Conservation (phyloP, 2,329 filamentous ascomycete species). For the Ascochyta lentis region DNA sequence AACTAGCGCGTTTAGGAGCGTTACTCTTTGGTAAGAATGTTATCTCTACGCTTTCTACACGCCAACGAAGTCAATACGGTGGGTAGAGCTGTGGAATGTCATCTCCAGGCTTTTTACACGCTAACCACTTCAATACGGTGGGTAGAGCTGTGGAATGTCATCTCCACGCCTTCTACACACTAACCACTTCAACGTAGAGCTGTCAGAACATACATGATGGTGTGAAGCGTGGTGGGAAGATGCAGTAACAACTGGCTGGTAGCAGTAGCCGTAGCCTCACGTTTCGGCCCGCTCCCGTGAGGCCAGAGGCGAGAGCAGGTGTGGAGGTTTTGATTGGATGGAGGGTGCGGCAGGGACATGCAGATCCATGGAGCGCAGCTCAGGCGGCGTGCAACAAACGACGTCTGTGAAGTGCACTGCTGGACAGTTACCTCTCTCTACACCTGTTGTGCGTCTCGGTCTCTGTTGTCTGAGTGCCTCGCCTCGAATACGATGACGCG, state of each 20-base stretch:
- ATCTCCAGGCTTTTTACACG: neutral
- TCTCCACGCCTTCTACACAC: too few species aligned
- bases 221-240: too few species aligned
- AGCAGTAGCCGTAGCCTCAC: slow-evolving; percentile 15
- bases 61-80: too few species aligned
- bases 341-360: slow-evolving; percentile 9
- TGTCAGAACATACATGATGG: too few species aligned
- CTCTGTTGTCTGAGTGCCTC: neutral
- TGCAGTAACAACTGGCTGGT: slow-evolving; percentile 4
- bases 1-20: too few species aligned
- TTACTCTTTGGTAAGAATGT: too few species aligned
- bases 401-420: neutral
- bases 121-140: neutral
- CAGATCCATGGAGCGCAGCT: slow-evolving; percentile 1
- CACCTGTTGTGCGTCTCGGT: too few species aligned
- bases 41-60: too few species aligned
- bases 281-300: slow-evolving; percentile 13
- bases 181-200: too few species aligned
- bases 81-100: neutral
- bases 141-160: slow-evolving; percentile 2
- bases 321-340: slow-evolving; percentile 14
- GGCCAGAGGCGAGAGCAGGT: slow-evolving; percentile 9
- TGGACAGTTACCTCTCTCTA: too few species aligned
- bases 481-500: slow-evolving; percentile 13
- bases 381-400: slow-evolving; percentile 5